Evolutionary conservation across 306 rosid species (phyloP).

Genomic region (Calophaca sinica): DNA sequence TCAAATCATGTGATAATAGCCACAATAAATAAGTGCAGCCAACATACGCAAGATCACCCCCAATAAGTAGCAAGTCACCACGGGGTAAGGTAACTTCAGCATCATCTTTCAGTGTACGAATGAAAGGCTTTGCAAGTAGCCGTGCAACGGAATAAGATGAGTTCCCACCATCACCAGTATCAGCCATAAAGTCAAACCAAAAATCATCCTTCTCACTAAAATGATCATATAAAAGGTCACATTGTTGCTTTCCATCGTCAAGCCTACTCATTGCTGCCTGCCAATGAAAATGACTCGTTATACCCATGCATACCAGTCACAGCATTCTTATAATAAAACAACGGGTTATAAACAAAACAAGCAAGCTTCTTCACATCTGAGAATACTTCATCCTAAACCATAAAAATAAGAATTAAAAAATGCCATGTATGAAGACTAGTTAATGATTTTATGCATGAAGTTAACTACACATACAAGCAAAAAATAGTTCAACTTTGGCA

Average conservation of each 20-base stretch:
- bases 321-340: slow-evolving; percentile 25
- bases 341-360: slow-evolving; percentile 30
- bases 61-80: slow-evolving; percentile 86
- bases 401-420: slow-evolving; percentile 12
- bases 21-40: slow-evolving; percentile 29
- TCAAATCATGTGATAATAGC: slow-evolving; percentile 6
- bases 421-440: not conserved
- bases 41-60: slow-evolving; percentile 99
- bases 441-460: slow-evolving; percentile 34
- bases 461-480: slow-evolving; percentile 12
- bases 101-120: slow-evolving; percentile 61
- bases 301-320: slow-evolving; percentile 20
- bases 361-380: slow-evolving; percentile 15
- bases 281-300: slow-evolving; percentile 46
- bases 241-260: slow-evolving; percentile 63
- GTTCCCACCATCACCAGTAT: slow-evolving; percentile 99
- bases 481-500: slow-evolving; percentile 7
- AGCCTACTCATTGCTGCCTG: slow-evolving; percentile 97
- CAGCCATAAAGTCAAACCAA: slow-evolving; percentile 99
- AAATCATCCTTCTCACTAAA: slow-evolving; percentile 78
- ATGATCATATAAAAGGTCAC: slow-evolving; percentile 77
- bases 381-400: slow-evolving; percentile 32
- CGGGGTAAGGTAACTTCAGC: slow-evolving; percentile 70
- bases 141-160: slow-evolving; percentile 91
- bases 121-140: slow-evolving; percentile 88